These are phyloP conservation scores for Erythrophleum fordii DNA, from an alignment of 306 rosid genomes.

Conservation along the genomic window DNA sequence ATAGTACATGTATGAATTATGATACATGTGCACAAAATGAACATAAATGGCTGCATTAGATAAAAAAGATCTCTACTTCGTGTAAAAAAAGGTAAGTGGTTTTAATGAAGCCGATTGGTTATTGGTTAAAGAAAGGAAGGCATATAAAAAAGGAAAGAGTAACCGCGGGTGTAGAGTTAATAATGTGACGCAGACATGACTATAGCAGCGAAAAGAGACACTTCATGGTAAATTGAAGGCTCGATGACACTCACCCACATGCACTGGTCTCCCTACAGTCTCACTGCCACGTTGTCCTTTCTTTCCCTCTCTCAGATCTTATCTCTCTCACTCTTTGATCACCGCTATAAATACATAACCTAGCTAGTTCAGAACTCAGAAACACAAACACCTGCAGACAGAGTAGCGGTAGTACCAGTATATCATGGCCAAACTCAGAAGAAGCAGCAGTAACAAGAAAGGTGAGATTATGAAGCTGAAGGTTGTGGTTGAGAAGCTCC, in stretches of 20 bases:
- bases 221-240: constrained; percentile 46
- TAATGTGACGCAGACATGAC: constrained; percentile 51
- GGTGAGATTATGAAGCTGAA: constrained; percentile 59
- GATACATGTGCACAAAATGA: not conserved
- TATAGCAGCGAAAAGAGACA: constrained; percentile 52
- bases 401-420: not conserved
- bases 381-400: not conserved
- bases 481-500: constrained; percentile 64
- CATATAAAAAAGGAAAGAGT: not conserved
- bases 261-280: constrained; percentile 58
- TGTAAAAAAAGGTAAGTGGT: not conserved
- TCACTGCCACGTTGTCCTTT: not conserved
- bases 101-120: not conserved
- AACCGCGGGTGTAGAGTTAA: not conserved
- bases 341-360: constrained; percentile 34
- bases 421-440: constrained; percentile 52
- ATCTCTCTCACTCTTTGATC: constrained; percentile 19
- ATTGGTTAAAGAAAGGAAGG: not conserved
- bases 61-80: not conserved
- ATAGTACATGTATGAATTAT: not conserved
- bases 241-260: constrained; percentile 57
- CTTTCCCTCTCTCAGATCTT: not conserved
- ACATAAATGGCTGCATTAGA: not conserved
- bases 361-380: not conserved
- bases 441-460: constrained; percentile 46